Base-by-base conservation (phyloP, 2,329 filamentous ascomycete genomes). In the Xylariales sp. region DNA sequence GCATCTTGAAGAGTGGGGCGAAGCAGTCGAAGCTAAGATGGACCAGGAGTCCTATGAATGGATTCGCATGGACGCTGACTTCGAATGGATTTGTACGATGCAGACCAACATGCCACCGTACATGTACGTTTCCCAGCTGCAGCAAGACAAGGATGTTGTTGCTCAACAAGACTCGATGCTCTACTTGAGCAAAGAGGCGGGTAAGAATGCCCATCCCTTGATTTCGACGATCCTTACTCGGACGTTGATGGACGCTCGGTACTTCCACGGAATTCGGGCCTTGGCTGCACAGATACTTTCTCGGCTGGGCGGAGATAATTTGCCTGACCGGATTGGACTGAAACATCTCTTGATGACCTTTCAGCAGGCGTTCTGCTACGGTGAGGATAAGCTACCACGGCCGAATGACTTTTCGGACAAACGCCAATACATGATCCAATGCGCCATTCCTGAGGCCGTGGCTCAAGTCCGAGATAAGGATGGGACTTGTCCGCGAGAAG, bases 61-160 rank as follows among this genome's bases (percentile, higher is more conserved):
- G 93, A 95, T 98, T 52, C 84, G 93, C 15, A 86, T 97, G 66
- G 93, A 98, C 62, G 90, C 91, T 12, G 94, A 98, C 63, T 97
- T 97, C 52, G 93, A 98, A 61, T 98, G 93, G 93, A 83, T 96
- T 44, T 93, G 86, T 63, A 84, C 84, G 51, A 86, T 95, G 63
- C 82, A 84, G 46, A 72, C 76, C 9, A 84, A 83, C 48, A 88
- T 96, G 75, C 88, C 88, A 33, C 80, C 88, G 4, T 97, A 97
- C 71, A 98, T 98, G 94, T 96, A 93, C 60, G 81, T 95, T 44
- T 96, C 93, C 16, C 93, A 98, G 62, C 72, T 98, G 47, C 93
- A 98, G 61, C 93, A 98, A 63, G 93, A 98, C 63, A 78, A 91
- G 53, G 94, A 98, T 60, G 88, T 98, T 44, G 88, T 95, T 49